These are phyloP conservation scores for Fusarium euwallaceae DNA, from an alignment of 2,329 filamentous ascomycete genomes.

Conservation along the genomic window DNA sequence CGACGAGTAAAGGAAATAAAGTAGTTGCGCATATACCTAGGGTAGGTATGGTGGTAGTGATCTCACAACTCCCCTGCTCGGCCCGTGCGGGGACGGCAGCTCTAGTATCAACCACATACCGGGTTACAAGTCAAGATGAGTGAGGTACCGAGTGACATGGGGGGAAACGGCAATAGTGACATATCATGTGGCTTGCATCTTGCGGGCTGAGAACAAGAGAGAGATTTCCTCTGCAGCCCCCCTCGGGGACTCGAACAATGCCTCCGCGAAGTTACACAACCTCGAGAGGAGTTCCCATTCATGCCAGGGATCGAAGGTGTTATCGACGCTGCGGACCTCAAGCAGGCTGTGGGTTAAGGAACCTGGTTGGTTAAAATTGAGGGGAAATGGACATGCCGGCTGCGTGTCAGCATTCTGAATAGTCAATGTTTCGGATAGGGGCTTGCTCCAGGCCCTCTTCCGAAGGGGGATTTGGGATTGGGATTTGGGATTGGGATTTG, in stretches of 20 bases:
- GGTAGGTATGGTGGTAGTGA: not conserved
- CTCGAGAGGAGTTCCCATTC: not conserved
- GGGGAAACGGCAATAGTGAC: not conserved
- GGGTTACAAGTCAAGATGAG: not conserved
- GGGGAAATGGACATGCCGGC: not conserved
- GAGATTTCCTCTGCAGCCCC: not conserved
- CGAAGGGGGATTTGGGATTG: not conserved
- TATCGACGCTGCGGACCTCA: not conserved
- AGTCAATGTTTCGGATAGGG: not conserved
- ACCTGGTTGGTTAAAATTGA: not conserved
- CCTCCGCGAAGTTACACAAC: not conserved
- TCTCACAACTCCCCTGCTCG: not conserved
- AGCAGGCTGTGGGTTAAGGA: not conserved
- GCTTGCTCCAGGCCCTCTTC: not conserved
- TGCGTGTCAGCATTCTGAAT: not conserved
- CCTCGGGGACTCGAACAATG: too few species aligned
- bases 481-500: too few species aligned
- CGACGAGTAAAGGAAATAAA: not conserved
- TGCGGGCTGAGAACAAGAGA: not conserved
- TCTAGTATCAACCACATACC: not conserved
- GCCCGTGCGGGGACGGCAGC: not conserved
- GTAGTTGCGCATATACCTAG: not conserved
- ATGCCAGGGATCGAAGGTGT: not conserved
- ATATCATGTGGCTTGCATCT: not conserved
- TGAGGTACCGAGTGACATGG: not conserved